Percentiles rank a stretch among this genome's conserved stretches.
phyloP scores from a whole-genome alignment of 1,139 yeast species.

The Suhomyces guaymorum region DNA sequence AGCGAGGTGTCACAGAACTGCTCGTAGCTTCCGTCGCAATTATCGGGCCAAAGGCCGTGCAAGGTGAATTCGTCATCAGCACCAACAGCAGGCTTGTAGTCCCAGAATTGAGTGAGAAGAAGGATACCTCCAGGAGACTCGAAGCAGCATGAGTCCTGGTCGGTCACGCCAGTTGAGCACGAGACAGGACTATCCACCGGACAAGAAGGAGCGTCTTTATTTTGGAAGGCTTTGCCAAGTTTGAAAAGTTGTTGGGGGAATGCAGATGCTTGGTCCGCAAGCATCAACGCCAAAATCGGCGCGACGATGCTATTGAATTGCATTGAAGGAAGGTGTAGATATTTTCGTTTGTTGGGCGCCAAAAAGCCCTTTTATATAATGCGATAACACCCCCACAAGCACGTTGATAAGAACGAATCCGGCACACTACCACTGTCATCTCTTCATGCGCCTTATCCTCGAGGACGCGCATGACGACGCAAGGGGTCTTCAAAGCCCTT shows the following conservation, averaged over 20 bases:
- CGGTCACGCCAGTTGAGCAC: constrained; percentile 46
- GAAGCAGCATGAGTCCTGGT: constrained; percentile 71
- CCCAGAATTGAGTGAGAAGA: constrained; percentile 93
- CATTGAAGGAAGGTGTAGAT: constrained; percentile 1
- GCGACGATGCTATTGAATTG: background rate
- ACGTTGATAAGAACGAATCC: constrained; percentile 3
- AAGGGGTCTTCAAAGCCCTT: too few relatives aligned
- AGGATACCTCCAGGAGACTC: constrained; percentile 88
- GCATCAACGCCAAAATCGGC: constrained; percentile 3
- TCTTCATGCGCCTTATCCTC: too few relatives aligned
- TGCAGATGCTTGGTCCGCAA: constrained; percentile 4
- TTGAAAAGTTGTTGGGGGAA: constrained; percentile 8
- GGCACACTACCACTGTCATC: constrained; percentile 2
- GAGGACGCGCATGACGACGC: too few relatives aligned
- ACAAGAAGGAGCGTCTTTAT: constrained; percentile 35
- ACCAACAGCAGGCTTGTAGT: constrained; percentile 80
- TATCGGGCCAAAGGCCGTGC: constrained; percentile 87
- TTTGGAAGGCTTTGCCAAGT: background rate
- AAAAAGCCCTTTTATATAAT: constrained; percentile 2
- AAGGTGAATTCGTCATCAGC: constrained; percentile 70
- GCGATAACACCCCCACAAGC: constrained; percentile 2
- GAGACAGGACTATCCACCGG: constrained; percentile 68
- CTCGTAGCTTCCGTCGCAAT: constrained; percentile 71
- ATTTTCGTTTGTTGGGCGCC: background rate
- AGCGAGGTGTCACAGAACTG: constrained; percentile 69